Base-by-base conservation (phyloP, 2,329 filamentous ascomycete species). In the Madurella mycetomatis region DNA sequence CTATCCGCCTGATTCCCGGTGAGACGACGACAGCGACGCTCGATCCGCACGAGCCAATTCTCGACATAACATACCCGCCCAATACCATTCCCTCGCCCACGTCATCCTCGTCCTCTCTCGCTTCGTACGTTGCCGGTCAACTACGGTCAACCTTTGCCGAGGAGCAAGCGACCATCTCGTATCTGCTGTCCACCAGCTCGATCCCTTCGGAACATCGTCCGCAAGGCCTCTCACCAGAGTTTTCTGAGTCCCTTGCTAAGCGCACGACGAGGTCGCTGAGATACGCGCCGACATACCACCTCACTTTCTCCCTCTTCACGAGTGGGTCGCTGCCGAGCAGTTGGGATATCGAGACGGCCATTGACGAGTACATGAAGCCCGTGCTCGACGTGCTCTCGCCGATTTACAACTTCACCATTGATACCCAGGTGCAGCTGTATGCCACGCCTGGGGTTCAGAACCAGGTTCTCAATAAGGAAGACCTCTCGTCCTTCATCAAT, bases 351-450 rank as follows among this genome's bases (percentile, higher is more conserved):
- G 88, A 96, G 60, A 73, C 80, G 37, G 91, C 92, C 0, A 79
- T 97, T 9, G 79, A 86, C 19, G 81, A 88, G 61, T 92, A 95
- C 70, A 84, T 99, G 70, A 77, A 82, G 50, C 92, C 94, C 0
- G 79, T 97, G 45, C 78, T 99, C 0, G 79, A 88, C 42, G 85
- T 90, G 25, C 81, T 97, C 30, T 82, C 84, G 0, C 79, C 86
- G 1, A 95, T 96, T 61, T 94, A 92, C 75, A 92, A 95, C 69
- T 97, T 99, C 66, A 96, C 92, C 13, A 86, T 97, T 47, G 92
- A 97, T 67, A 95, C 91, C 0, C 94, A 99, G 72, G 88, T 99
- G 2, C 94, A 99, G 72, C 80, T 97, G 0, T 96, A 96, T 67
- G 92, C 94, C n/a, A 74, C 76, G 1, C 81, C 83, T 0, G 81